A percentile compares a stretch with the other conserved stretches of the same genome.
phyloP scores from a whole-genome alignment of 352 stramenopile genomes.

The Ophiocytium majus region DNA sequence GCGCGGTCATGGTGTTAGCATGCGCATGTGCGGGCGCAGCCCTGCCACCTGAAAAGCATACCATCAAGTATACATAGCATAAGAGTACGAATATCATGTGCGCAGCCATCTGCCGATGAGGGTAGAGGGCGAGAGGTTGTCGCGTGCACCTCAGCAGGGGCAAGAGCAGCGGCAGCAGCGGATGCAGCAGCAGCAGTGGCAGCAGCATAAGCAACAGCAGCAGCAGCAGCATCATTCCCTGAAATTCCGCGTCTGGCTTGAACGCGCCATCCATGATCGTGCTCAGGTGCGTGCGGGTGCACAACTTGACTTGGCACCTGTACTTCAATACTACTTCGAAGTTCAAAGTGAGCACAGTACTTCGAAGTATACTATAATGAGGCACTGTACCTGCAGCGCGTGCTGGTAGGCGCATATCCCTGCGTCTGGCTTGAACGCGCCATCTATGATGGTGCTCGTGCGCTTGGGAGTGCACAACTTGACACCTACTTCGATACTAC shows the following conservation, averaged over 20 bases:
- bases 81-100: neutral
- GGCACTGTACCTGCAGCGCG: neutral
- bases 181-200: too few relatives aligned
- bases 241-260: neutral
- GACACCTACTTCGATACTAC: too few relatives aligned
- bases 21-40: neutral
- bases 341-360: too few relatives aligned
- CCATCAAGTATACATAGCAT: neutral
- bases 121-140: too few relatives aligned
- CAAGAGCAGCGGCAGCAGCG: too few relatives aligned
- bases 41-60: neutral
- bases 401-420: conserved; percentile 15
- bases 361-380: too few relatives aligned
- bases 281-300: neutral
- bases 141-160: too few relatives aligned
- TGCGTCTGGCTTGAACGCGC: neutral
- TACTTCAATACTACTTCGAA: too few relatives aligned
- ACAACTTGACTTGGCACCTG: too few relatives aligned
- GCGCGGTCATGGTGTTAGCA: neutral
- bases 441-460: neutral
- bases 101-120: too few relatives aligned
- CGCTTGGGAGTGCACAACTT: too few relatives aligned
- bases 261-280: neutral
- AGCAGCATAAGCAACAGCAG: neutral
- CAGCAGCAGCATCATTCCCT: neutral